phyloP scores from a whole-genome alignment of 345 rosid species.

The Ricinus communis region DNA sequence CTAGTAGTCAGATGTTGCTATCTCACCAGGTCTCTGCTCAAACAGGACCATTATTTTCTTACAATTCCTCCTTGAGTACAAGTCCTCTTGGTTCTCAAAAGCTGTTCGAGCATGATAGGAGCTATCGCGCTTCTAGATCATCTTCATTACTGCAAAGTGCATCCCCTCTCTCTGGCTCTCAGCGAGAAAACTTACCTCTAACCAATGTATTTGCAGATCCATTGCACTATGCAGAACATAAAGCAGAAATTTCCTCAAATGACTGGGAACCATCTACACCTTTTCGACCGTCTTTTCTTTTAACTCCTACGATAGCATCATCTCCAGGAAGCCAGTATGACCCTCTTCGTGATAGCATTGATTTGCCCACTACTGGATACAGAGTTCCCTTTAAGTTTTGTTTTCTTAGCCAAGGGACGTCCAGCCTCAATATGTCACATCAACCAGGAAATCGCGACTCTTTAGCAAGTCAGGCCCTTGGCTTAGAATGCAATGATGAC shows the following conservation, averaged over 20 bases:
- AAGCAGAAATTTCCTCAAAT: conserved; percentile 45
- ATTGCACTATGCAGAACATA: conserved; percentile 26
- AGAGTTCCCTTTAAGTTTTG: conserved; percentile 32
- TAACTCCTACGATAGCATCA: conserved; percentile 45
- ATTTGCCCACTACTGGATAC: conserved; percentile 37
- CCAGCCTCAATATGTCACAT: conserved; percentile 28
- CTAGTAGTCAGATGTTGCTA: conserved; percentile 15
- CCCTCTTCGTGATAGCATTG: conserved; percentile 60
- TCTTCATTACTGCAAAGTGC: conserved; percentile 35
- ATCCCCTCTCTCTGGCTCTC: conserved; percentile 40
- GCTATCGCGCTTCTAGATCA: conserved; percentile 28
- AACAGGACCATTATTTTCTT: conserved; percentile 37
- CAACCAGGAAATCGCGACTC: conserved; percentile 40
- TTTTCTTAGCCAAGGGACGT: conserved; percentile 37
- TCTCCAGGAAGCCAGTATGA: conserved; percentile 58
- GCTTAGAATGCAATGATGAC: conserved; percentile 42
- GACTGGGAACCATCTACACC: conserved; percentile 94
- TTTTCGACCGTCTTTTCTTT: conserved; percentile 64
- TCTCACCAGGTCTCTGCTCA: conserved; percentile 29
- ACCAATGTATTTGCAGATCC: conserved; percentile 24
- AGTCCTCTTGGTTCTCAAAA: conserved; percentile 37
- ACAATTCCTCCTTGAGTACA: conserved; percentile 34
- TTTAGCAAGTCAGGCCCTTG: conserved; percentile 19
- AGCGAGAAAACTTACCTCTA: conserved; percentile 31
- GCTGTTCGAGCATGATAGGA: conserved; percentile 33